Conservation (phyloP, 2,329 filamentous ascomycete genomes). For the Rutstroemia sp. region DNA sequence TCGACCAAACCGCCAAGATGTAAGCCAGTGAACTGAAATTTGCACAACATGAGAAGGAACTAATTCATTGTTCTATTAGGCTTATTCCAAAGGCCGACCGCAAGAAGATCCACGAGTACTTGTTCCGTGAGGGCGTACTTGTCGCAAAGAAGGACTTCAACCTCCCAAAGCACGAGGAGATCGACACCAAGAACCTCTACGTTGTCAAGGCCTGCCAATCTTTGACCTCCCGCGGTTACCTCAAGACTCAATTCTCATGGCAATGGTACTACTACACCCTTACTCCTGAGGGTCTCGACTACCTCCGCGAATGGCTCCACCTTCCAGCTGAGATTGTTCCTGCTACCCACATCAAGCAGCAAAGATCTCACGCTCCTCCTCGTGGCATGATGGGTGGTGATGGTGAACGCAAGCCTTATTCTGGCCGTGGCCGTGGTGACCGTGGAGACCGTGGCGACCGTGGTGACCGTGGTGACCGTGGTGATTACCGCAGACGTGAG, state of each 20-base stretch:
- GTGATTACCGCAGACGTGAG: constrained; percentile 88
- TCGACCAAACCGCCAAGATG: constrained; percentile 39
- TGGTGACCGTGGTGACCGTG: constrained; percentile 70
- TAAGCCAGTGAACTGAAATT: constrained; percentile 13
- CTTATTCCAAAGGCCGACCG: constrained; percentile 99
- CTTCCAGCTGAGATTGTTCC: constrained; percentile 99
- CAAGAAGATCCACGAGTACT: constrained; percentile 99
- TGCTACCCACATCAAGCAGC: constrained; percentile 99
- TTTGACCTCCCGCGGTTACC: constrained; percentile 92
- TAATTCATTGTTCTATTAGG: constrained; percentile 51
- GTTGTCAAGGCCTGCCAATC: constrained; percentile 99
- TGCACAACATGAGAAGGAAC: not conserved
- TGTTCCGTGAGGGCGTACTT: constrained; percentile 90
- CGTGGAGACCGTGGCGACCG: constrained; percentile 52
- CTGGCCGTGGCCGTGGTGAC: constrained; percentile 68
- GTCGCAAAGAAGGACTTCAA: constrained; percentile 97
- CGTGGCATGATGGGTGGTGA: constrained; percentile 96
- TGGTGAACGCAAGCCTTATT: constrained; percentile 70
- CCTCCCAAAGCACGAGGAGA: constrained; percentile 93
- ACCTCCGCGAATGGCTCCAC: constrained; percentile 99
- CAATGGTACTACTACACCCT: constrained; percentile 99
- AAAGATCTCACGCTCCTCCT: constrained; percentile 87
- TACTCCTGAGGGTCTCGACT: constrained; percentile 98
- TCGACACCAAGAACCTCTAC: constrained; percentile 99
- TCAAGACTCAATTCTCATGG: constrained; percentile 99